Evolutionary conservation across 768 basidiomycete species (phyloP).

Genomic region (Russula abietina): DNA sequence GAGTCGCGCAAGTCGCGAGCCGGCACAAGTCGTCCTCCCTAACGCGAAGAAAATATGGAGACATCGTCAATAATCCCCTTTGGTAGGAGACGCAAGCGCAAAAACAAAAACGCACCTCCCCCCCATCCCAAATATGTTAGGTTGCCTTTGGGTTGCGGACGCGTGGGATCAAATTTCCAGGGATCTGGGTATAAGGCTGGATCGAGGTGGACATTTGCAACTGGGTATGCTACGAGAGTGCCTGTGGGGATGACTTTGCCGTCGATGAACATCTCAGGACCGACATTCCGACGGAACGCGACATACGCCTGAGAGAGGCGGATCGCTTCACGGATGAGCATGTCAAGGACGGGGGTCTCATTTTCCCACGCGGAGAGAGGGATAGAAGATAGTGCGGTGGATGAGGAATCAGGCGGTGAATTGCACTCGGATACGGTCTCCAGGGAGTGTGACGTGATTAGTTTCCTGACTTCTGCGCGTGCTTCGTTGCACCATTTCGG

Average conservation of each 20-base stretch:
- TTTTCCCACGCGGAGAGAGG: conserved; percentile 67
- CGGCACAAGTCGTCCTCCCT: conserved; percentile 69
- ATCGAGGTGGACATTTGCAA: conserved; percentile 73
- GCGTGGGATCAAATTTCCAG: conserved; percentile 66
- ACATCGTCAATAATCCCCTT: neutral
- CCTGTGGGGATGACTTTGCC: conserved; percentile 66
- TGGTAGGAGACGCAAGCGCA: neutral
- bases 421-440: conserved; percentile 9
- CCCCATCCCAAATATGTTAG: conserved; percentile 75
- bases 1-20: conserved; percentile 66
- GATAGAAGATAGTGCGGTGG: conserved; percentile 49
- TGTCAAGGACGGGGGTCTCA: conserved; percentile 63
- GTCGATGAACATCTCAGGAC: conserved; percentile 63
- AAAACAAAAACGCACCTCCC: conserved; percentile 47
- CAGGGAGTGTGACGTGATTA: conserved; percentile 34
- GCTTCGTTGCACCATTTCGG: conserved; percentile 60
- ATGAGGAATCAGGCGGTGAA: conserved; percentile 30
- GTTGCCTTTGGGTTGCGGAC: conserved; percentile 41
- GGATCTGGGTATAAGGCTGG: conserved; percentile 67
- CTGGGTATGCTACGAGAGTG: conserved; percentile 72
- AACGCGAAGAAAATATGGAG: neutral
- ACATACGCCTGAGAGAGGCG: conserved; percentile 74
- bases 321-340: conserved; percentile 69
- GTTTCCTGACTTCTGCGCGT: conserved; percentile 50
- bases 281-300: conserved; percentile 75